A percentile compares a stretch with the other conserved stretches of the same genome.
Conservation (phyloP, 805 yeast genomes). For the Pichia paraexigua region DNA sequence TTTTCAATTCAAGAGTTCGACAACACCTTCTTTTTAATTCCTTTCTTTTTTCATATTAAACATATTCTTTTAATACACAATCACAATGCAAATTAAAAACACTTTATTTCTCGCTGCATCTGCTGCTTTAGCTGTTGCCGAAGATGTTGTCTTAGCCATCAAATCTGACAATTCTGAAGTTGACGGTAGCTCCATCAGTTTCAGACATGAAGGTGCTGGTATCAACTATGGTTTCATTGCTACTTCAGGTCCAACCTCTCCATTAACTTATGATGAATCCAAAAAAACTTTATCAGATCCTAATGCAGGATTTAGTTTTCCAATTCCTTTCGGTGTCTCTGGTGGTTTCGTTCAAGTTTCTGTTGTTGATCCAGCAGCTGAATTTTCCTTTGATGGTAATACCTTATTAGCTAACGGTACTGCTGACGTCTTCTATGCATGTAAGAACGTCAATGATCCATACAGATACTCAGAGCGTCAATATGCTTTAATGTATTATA, state of each 20-base stretch:
- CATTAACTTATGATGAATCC: constrained; percentile 16
- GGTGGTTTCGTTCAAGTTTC: constrained; percentile 10
- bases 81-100: constrained; percentile 7
- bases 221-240: constrained; percentile 31
- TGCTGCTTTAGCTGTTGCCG: constrained; percentile 7
- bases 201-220: constrained; percentile 43
- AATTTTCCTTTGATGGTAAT: constrained; percentile 16
- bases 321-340: constrained; percentile 2
- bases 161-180: constrained; percentile 23
- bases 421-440: constrained; percentile 32
- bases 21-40: no score
- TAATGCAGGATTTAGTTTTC: constrained; percentile 8
- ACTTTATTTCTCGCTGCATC: constrained; percentile 8
- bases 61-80: background rate
- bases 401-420: constrained; percentile 26
- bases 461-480: constrained; percentile 29
- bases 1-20: no score
- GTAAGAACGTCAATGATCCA: constrained; percentile 38
- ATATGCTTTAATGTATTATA: constrained; percentile 26
- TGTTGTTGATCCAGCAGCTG: constrained; percentile 11
- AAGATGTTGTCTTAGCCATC: constrained; percentile 17
- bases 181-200: constrained; percentile 22
- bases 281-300: constrained; percentile 5
- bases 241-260: background rate
- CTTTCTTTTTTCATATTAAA: no score